A percentile compares a stretch with the other conserved stretches of the same genome.
phyloP scores from a whole-genome alignment of 2,329 filamentous ascomycete species.

The Plectosphaerella plurivora region DNA sequence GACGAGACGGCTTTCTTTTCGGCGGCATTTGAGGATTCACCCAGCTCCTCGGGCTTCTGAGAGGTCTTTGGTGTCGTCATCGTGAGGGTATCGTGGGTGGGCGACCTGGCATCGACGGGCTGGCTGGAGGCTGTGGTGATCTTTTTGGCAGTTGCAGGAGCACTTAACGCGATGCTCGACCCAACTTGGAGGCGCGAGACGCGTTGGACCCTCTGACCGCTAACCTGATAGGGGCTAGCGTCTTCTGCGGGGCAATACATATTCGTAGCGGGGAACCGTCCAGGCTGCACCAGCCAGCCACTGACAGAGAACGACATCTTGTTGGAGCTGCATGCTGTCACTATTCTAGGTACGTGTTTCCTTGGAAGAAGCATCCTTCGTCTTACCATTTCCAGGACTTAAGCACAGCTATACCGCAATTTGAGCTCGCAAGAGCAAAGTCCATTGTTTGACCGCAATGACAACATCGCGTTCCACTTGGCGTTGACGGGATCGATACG shows the following conservation, averaged over 20 bases:
- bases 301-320: too few species aligned
- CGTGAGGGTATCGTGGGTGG: background rate
- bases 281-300: too few species aligned
- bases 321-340: too few species aligned
- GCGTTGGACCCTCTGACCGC: conserved; percentile 1
- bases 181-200: conserved; percentile 6
- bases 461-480: too few species aligned
- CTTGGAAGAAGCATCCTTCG: too few species aligned
- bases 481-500: background rate
- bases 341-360: too few species aligned
- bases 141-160: conserved; percentile 1
- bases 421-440: too few species aligned
- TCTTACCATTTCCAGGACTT: too few species aligned
- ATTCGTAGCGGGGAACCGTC: too few species aligned
- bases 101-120: background rate
- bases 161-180: conserved; percentile 11
- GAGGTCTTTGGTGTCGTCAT: conserved; percentile 37
- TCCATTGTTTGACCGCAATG: too few species aligned
- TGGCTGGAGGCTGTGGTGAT: background rate
- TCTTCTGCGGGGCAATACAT: too few species aligned
- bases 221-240: background rate
- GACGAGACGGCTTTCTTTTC: conserved; percentile 51
- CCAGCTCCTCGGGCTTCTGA: conserved; percentile 44
- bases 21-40: conserved; percentile 58
- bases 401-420: too few species aligned